Evolutionary conservation across 352 stramenopile genomes (phyloP), one percentile per base, ranked within the genome.

Genomic region (Phytophthora pluvialis): DNA sequence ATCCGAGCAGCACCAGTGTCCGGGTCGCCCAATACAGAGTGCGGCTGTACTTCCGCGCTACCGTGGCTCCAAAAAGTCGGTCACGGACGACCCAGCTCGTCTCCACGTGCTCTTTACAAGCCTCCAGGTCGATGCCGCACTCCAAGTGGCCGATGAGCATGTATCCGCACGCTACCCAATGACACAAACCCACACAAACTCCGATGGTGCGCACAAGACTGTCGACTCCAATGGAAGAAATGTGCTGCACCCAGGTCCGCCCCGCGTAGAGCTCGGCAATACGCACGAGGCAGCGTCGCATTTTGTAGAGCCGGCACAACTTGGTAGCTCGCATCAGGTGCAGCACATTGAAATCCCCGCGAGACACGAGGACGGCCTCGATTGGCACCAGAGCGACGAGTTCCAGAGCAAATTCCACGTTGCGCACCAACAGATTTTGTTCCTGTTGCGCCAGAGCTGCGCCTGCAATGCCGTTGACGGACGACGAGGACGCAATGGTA

Each of bases 131-230:
- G 1, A 86, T 13, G 0, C 86, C 83, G 36, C 86, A 94, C 16
- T 79, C 60, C 3, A 50, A 31, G 18, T 91, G 80, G 6, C 70
- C 83, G 15, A 91, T 71, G 13, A 88, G 38, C 73, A 94, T 88
- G 58, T 92, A 94, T 1, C 75, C 80, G 18, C 81, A 91, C 1
- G 81, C 81, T 15, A 75, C 57, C 74, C 80, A 90, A 54, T 94
- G 84, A n/a, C 54, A 70, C 25, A 86, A 16, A 5, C 67, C 42
- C 1, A 75, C 43, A 25, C 65, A 80, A 0, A 86, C 7, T 0
- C 69, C 51, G n/a, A 92, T 70, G 12, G 58, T 78, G 6, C 57
- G 58, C 32, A 71, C 65, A 1, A 91, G 71, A 0, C 44, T 76
- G n/a, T 82, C 80, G 12, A 90, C 82, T 1, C 79, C 80, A 1